Percentiles rank a stretch among this genome's conserved stretches.
Evolutionary conservation across 2,329 filamentous ascomycete species (phyloP).

Genomic region (Fusarium albosuccineum): DNA sequence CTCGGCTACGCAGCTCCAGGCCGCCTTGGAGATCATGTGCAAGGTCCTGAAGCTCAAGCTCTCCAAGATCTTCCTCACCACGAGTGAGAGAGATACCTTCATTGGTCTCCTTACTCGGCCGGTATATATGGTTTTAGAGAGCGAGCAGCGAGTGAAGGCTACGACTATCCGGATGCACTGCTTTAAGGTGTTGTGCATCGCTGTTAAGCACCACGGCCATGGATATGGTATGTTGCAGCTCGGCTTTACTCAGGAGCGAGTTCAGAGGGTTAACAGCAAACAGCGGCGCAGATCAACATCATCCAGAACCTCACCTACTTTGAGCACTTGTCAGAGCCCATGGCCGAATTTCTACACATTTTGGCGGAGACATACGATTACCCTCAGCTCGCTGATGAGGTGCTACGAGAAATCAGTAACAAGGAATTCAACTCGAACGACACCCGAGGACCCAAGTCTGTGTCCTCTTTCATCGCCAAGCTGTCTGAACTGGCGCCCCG

Average conservation of each 20-base stretch:
- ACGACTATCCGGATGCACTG: conserved; percentile 94
- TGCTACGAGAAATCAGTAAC: conserved; percentile 92
- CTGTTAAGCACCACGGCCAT: conserved; percentile 97
- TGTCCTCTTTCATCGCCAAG: conserved; percentile 92
- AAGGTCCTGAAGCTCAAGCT: conserved; percentile 95
- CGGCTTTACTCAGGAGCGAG: background rate
- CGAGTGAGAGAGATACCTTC: conserved; percentile 95
- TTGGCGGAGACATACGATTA: conserved; percentile 98
- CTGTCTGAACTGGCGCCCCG: conserved; percentile 92
- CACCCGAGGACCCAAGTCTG: conserved; percentile 93
- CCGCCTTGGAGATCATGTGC: conserved; percentile 92
- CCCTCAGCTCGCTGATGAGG: conserved; percentile 92
- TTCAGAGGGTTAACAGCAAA: conserved; percentile 44
- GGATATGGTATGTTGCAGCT: conserved; percentile 78
- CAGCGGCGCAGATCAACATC: conserved; percentile 96
- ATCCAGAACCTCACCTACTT: conserved; percentile 98
- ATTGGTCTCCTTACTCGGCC: conserved; percentile 91
- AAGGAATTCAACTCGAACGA: conserved; percentile 99
- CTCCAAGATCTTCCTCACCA: conserved; percentile 93
- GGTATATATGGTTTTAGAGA: conserved; percentile 94
- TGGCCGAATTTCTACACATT: conserved; percentile 98
- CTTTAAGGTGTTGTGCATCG: conserved; percentile 96
- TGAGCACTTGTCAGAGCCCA: conserved; percentile 97
- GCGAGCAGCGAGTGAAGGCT: conserved; percentile 90
- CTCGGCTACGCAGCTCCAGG: conserved; percentile 87